Conservation (phyloP, 805 yeast species). For the Saturnispora silvae region DNA sequence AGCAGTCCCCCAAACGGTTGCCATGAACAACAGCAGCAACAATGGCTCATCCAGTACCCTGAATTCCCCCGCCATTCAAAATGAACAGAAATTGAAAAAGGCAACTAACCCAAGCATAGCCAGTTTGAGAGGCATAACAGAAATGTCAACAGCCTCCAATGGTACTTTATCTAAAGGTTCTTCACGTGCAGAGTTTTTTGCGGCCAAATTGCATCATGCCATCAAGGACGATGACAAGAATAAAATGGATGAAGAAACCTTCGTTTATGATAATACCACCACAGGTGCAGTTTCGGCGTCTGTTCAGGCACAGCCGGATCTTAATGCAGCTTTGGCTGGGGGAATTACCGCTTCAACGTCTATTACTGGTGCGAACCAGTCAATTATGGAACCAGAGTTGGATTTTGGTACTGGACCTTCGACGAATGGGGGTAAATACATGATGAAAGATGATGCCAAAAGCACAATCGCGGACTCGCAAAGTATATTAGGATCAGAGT, state of each 20-base stretch:
- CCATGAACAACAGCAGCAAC: too few relatives aligned
- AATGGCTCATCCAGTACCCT: too few relatives aligned
- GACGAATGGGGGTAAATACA: background rate
- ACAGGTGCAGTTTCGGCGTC: conserved; percentile 12
- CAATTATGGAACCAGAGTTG: conserved; percentile 4
- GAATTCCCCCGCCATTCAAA: too few relatives aligned
- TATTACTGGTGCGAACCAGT: background rate
- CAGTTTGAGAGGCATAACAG: conserved; percentile 19
- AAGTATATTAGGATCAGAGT: conserved; percentile 3
- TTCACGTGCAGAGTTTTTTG: conserved; percentile 85
- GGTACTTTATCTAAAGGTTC: conserved; percentile 34
- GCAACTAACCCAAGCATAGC: conserved; percentile 19
- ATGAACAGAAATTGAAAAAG: conserved; percentile 11
- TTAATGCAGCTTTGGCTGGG: background rate
- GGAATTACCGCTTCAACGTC: conserved; percentile 9
- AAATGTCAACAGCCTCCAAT: conserved; percentile 17
- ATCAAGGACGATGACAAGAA: conserved; percentile 74
- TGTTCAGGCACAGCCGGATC: background rate
- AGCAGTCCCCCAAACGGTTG: too few relatives aligned
- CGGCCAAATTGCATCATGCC: conserved; percentile 89
- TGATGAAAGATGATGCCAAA: background rate
- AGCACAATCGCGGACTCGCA: conserved; percentile 4
- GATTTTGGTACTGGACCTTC: conserved; percentile 6
- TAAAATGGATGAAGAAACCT: conserved; percentile 70
- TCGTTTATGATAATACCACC: conserved; percentile 68